These are phyloP conservation scores for Tolypocladium endophyticum DNA, from an alignment of 2,329 filamentous ascomycete species.

Conservation along the genomic window DNA sequence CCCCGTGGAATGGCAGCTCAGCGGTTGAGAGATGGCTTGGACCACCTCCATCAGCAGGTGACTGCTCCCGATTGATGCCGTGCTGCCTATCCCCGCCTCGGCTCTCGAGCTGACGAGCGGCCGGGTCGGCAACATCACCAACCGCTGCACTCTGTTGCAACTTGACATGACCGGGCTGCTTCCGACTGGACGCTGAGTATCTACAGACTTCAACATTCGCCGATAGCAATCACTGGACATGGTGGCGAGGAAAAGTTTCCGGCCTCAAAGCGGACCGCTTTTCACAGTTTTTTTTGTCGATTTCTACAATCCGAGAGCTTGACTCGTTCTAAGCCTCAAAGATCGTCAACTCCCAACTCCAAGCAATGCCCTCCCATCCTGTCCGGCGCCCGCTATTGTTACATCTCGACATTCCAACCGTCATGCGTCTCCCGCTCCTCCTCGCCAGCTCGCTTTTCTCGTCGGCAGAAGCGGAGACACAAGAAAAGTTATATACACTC, in stretches of 20 bases:
- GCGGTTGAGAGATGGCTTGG: neutral
- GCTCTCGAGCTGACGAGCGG: neutral
- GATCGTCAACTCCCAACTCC: slow-evolving; percentile 23
- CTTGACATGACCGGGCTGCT: neutral
- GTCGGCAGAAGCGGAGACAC: slow-evolving; percentile 1
- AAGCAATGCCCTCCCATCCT: slow-evolving; percentile 19
- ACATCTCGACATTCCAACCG: slow-evolving; percentile 3
- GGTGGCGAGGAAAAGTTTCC: neutral
- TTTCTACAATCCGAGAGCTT: slow-evolving; percentile 9
- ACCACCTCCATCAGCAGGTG: neutral
- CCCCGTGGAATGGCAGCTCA: too few species aligned
- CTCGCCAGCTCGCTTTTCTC: slow-evolving; percentile 1
- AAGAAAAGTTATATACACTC: slow-evolving; percentile 8
- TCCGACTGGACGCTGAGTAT: neutral
- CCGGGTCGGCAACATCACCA: neutral
- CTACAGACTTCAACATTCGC: neutral
- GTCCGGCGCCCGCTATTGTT: slow-evolving; percentile 4
- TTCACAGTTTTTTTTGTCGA: slow-evolving; percentile 4
- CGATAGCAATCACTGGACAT: neutral
- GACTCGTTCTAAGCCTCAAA: slow-evolving; percentile 14
- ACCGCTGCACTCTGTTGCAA: neutral
- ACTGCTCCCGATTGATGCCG: neutral
- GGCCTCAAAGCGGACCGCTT: neutral
- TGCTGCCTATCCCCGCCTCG: neutral
- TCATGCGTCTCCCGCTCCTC: slow-evolving; percentile 1